A percentile compares a stretch with the other conserved stretches of the same genome.
Conservation (phyloP, 768 basidiomycete species). For the Termitomyces sp. region DNA sequence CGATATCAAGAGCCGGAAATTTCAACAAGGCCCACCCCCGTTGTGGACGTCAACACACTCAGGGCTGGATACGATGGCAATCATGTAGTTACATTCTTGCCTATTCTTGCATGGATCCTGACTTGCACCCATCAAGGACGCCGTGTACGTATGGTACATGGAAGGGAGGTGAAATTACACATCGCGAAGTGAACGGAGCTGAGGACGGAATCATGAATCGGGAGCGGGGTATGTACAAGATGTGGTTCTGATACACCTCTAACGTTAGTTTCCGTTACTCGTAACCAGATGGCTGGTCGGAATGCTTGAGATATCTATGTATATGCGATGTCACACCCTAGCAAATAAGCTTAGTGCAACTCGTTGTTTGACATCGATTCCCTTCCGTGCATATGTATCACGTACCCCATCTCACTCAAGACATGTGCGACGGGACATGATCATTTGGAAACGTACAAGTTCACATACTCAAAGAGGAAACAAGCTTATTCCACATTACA, state of each 20-base stretch:
- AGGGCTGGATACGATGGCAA: not conserved
- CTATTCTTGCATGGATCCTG: not conserved
- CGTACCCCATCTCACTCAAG: not conserved
- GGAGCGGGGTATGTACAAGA: not conserved
- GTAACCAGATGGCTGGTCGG: not conserved
- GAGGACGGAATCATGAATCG: not conserved
- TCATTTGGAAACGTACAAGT: not conserved
- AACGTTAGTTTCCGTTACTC: not conserved
- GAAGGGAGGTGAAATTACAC: not conserved
- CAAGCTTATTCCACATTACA: slow-evolving; percentile 1
- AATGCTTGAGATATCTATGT: not conserved
- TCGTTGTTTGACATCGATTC: not conserved
- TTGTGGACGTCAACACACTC: not conserved
- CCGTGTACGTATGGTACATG: not conserved
- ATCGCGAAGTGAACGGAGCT: slow-evolving; percentile 6
- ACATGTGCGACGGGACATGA: slow-evolving; percentile 15
- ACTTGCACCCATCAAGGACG: not conserved
- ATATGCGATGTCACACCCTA: slow-evolving; percentile 1
- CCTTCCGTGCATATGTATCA: not conserved
- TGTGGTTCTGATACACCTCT: not conserved
- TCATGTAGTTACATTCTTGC: not conserved
- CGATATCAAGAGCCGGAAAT: not conserved
- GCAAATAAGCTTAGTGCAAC: slow-evolving; percentile 1
- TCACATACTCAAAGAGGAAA: slow-evolving; percentile 1
- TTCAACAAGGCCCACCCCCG: not conserved